These are phyloP conservation scores for Monosporascus sp. DNA, from an alignment of 2,329 filamentous ascomycete genomes.

Conservation along the genomic window DNA sequence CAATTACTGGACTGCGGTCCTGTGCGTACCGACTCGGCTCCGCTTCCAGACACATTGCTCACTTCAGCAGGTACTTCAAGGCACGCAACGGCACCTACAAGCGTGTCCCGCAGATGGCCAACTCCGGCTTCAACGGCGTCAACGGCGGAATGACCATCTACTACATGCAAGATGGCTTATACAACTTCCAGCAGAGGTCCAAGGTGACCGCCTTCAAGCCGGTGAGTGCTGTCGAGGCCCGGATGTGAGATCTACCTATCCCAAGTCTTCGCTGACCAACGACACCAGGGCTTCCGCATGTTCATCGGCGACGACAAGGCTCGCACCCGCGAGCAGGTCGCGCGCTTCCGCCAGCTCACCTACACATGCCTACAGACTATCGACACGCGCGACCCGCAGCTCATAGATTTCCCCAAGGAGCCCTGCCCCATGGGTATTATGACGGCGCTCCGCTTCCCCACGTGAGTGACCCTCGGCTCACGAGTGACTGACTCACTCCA, in stretches of 20 bases:
- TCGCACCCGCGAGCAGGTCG: slow-evolving; percentile 23
- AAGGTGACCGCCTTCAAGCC: slow-evolving; percentile 38
- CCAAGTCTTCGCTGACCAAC: slow-evolving; percentile 8
- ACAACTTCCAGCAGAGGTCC: slow-evolving; percentile 13
- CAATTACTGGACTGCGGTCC: slow-evolving; percentile 23
- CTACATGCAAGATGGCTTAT: slow-evolving; percentile 20
- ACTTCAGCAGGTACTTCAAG: slow-evolving; percentile 8
- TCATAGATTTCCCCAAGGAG: slow-evolving; percentile 26
- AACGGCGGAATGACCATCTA: slow-evolving; percentile 26
- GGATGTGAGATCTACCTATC: not conserved
- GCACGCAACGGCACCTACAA: slow-evolving; percentile 25
- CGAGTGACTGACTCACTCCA: no score
- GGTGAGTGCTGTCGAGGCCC: slow-evolving; percentile 9
- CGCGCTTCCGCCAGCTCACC: slow-evolving; percentile 33
- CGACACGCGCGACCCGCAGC: slow-evolving; percentile 28
- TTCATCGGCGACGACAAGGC: slow-evolving; percentile 35
- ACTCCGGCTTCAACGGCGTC: slow-evolving; percentile 18
- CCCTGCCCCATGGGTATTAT: slow-evolving; percentile 25
- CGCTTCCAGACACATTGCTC: not conserved
- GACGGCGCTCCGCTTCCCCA: slow-evolving; percentile 38
- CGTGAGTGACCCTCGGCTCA: slow-evolving; percentile 1
- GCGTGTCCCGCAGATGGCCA: slow-evolving; percentile 22
- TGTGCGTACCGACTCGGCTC: slow-evolving; percentile 5
- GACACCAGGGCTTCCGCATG: slow-evolving; percentile 38
- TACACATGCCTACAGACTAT: slow-evolving; percentile 33